These are phyloP conservation scores for Geosmithia flava DNA, from an alignment of 2,329 filamentous ascomycete species.

Conservation along the genomic window DNA sequence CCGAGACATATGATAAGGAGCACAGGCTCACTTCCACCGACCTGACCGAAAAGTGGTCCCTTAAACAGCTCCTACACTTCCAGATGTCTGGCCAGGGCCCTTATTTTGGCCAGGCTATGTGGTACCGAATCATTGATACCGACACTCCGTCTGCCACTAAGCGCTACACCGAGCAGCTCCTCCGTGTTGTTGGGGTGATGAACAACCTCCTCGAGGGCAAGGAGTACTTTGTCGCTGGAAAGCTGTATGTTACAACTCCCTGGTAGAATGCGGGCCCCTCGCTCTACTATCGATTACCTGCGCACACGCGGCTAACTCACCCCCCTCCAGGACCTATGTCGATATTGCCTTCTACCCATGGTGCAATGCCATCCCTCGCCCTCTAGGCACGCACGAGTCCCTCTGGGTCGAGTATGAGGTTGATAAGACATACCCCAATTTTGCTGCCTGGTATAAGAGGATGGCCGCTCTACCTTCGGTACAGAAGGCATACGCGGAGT, in stretches of 20 bases:
- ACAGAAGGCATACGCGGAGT: too few relatives aligned
- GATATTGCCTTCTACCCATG: conserved; percentile 20
- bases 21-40: conserved; percentile 12
- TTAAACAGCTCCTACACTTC: conserved; percentile 22
- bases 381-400: too few relatives aligned
- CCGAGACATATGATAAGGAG: conserved; percentile 15
- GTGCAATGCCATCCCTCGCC: conserved; percentile 7
- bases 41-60: conserved; percentile 13
- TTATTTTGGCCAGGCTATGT: conserved; percentile 21
- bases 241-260: conserved; percentile 17
- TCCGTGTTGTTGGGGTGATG: conserved; percentile 16
- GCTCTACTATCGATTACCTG: too few relatives aligned
- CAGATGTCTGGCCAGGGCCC: conserved; percentile 26
- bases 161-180: conserved; percentile 15
- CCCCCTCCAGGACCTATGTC: conserved; percentile 16
- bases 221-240: conserved; percentile 21
- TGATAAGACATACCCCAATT: too few relatives aligned
- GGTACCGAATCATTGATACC: conserved; percentile 15
- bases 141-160: conserved; percentile 15
- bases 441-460: too few relatives aligned
- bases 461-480: too few relatives aligned
- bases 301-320: background rate
- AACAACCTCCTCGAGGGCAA: conserved; percentile 18
- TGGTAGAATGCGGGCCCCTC: too few relatives aligned
- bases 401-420: too few relatives aligned